Conservation (phyloP, 345 rosid genomes). For the Brassica napus region Da-Ae NC_063437.1:12320501-12321000, state of each 20-base stretch:
- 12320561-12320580: neutral
- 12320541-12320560: constrained; percentile 34
- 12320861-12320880: constrained; percentile 39
- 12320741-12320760: constrained; percentile 6
- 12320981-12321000: neutral
- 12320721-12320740: constrained; percentile 30
- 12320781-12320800: constrained; percentile 12
- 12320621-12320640: constrained; percentile 18
- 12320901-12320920: constrained; percentile 31
- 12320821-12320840: constrained; percentile 47
- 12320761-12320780: neutral
- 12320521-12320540: neutral
- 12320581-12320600: constrained; percentile 25
- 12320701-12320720: constrained; percentile 12
- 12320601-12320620: constrained; percentile 7
- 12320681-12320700: neutral
- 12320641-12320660: constrained; percentile 29
- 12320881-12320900: constrained; percentile 44
- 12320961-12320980: constrained; percentile 8
- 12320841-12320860: constrained; percentile 52
- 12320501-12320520: neutral
- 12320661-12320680: neutral
- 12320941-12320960: constrained; percentile 22
- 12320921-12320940: constrained; percentile 39
- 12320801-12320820: neutral